Evolutionary conservation across 345 rosid species (phyloP).

Genomic region (Moricandia arvensis): DNA sequence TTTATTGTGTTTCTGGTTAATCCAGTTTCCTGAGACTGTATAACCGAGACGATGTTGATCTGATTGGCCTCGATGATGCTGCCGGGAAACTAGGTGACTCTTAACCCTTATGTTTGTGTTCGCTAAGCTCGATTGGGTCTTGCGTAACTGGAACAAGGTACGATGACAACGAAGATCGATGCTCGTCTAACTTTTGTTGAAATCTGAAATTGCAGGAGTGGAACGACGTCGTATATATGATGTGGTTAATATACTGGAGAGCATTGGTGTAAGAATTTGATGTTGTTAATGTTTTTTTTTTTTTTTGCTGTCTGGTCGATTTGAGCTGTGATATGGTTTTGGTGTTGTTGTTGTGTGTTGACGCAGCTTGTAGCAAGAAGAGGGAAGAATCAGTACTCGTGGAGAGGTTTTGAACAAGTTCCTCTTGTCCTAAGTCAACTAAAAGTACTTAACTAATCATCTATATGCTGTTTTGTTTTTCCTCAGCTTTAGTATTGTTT

Average conservation of each 20-base stretch:
- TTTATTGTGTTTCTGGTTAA: neutral
- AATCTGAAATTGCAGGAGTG: constrained; percentile 47
- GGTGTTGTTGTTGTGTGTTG: neutral
- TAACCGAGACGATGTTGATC: constrained; percentile 47
- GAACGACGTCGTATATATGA: constrained; percentile 80
- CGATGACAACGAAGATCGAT: too few relatives aligned
- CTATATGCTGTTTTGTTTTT: neutral
- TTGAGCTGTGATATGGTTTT: constrained; percentile 16
- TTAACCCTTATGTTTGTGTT: too few relatives aligned
- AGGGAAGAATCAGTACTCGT: constrained; percentile 71
- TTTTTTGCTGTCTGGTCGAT: neutral
- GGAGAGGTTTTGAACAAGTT: constrained; percentile 74
- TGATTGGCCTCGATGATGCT: constrained; percentile 79
- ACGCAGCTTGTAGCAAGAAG: constrained; percentile 66
- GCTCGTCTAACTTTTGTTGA: neutral
- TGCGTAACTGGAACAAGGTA: too few relatives aligned
- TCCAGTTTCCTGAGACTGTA: constrained; percentile 60
- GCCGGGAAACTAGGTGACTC: constrained; percentile 54
- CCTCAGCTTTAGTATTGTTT: neutral
- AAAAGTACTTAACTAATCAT: constrained; percentile 38
- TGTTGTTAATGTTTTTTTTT: neutral
- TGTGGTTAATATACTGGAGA: constrained; percentile 79
- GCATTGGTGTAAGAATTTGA: constrained; percentile 54
- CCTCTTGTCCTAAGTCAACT: constrained; percentile 58
- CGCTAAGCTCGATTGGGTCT: neutral